These are phyloP conservation scores for Beauveria pseudobassiana DNA, from an alignment of 2,329 filamentous ascomycete genomes.

Conservation along the genomic window DNA sequence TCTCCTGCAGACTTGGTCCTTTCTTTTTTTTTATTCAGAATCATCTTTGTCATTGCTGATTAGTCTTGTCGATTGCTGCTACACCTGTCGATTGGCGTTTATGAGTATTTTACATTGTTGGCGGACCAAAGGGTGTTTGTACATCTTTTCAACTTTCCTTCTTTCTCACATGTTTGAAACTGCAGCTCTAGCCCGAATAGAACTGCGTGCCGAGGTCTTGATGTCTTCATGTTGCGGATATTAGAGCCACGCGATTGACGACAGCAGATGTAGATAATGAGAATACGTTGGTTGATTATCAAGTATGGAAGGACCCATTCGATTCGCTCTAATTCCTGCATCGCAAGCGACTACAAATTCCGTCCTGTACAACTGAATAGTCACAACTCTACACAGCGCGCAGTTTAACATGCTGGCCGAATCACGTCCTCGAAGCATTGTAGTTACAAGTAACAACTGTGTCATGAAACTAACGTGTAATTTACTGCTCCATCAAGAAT, in stretches of 20 bases:
- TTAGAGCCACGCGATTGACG: neutral
- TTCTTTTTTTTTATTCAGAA: neutral
- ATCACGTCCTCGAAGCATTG: neutral
- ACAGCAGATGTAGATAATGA: neutral
- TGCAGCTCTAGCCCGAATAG: neutral
- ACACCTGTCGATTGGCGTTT: neutral
- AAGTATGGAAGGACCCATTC: neutral
- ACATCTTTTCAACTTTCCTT: neutral
- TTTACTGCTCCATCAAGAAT: neutral
- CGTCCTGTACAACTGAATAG: no score
- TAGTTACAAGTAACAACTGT: neutral
- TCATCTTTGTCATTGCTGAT: neutral
- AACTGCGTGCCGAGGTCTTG: neutral
- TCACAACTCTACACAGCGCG: neutral
- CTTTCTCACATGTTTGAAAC: neutral
- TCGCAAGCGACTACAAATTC: no score
- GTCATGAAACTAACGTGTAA: neutral
- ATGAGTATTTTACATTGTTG: neutral
- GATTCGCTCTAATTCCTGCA: neutral
- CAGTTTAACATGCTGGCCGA: neutral
- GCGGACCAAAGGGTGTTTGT: neutral
- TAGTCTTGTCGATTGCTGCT: neutral
- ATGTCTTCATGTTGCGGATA: neutral
- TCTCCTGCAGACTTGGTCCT: neutral
- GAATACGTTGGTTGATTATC: neutral